phyloP scores from a whole-genome alignment of 441 rosid species.

The Bocquillonia castaneifolia region DNA sequence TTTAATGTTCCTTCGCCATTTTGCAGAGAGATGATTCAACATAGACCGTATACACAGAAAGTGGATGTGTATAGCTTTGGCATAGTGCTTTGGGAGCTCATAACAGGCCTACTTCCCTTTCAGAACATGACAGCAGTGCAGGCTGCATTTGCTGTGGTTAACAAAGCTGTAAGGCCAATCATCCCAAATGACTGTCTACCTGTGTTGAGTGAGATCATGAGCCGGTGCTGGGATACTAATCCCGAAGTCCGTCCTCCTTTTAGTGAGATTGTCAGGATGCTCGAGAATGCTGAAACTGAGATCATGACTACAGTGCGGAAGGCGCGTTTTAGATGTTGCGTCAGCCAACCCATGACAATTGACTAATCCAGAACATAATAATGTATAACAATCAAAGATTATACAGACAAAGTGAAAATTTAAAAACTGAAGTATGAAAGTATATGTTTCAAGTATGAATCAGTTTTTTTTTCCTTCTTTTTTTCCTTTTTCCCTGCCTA shows the following conservation, averaged over 20 bases:
- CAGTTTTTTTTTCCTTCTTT: no score
- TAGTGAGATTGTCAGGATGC: constrained; percentile 72
- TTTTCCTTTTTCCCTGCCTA: constrained; percentile 13
- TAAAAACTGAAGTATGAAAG: constrained; percentile 28
- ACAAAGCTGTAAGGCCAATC: constrained; percentile 83
- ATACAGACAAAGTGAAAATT: constrained; percentile 29
- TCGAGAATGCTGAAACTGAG: constrained; percentile 77
- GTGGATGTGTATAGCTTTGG: constrained; percentile 96
- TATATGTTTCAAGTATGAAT: constrained; percentile 56
- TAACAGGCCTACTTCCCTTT: constrained; percentile 83
- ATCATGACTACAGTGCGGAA: constrained; percentile 83
- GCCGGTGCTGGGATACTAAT: constrained; percentile 87
- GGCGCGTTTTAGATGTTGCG: constrained; percentile 97
- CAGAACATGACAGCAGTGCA: constrained; percentile 97
- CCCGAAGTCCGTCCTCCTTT: constrained; percentile 92
- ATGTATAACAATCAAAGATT: constrained; percentile 26
- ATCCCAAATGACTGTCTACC: constrained; percentile 83
- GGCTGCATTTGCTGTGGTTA: constrained; percentile 98
- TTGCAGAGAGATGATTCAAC: constrained; percentile 97
- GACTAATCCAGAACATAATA: constrained; percentile 58
- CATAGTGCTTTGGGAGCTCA: constrained; percentile 92
- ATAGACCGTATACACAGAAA: constrained; percentile 89
- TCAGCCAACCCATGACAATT: constrained; percentile 78
- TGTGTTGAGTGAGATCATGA: constrained; percentile 77
- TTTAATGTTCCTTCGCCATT: constrained; percentile 10